A percentile compares a stretch with the other conserved stretches of the same genome.
phyloP scores from a whole-genome alignment of 2,329 filamentous ascomycete genomes.

The Coniella lustricola region DNA sequence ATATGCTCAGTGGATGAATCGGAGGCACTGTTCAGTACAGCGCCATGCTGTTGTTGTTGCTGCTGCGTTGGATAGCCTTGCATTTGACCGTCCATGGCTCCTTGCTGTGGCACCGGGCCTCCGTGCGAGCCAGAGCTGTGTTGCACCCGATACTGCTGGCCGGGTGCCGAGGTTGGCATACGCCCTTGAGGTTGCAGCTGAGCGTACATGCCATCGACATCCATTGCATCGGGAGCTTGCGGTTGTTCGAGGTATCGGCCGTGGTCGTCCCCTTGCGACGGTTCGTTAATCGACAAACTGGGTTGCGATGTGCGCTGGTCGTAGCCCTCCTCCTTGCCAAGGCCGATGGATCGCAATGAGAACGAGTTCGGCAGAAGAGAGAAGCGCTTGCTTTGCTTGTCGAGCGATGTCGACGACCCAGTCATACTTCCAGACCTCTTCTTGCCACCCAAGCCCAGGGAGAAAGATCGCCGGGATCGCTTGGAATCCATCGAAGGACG shows the following conservation, averaged over 20 bases:
- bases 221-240: slow-evolving; percentile 22
- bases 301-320: slow-evolving; percentile 43
- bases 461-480: slow-evolving; percentile 61
- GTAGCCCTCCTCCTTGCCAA: slow-evolving; percentile 47
- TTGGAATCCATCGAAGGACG: slow-evolving; percentile 65
- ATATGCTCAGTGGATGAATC: slow-evolving; percentile 46
- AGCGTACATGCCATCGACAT: slow-evolving; percentile 26
- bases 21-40: slow-evolving; percentile 43
- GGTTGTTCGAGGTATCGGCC: slow-evolving; percentile 28
- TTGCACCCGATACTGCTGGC: slow-evolving; percentile 33
- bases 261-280: slow-evolving; percentile 31
- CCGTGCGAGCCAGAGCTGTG: slow-evolving; percentile 34
- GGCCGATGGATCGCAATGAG: slow-evolving; percentile 57
- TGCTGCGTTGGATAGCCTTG: slow-evolving; percentile 27
- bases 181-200: slow-evolving; percentile 24
- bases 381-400: slow-evolving; percentile 58
- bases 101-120: slow-evolving; percentile 21
- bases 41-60: slow-evolving; percentile 38
- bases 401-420: slow-evolving; percentile 48
- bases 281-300: slow-evolving; percentile 46
- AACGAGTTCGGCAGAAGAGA: slow-evolving; percentile 61
- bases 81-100: not conserved
- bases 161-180: slow-evolving; percentile 25
- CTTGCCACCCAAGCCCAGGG: slow-evolving; percentile 59
- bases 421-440: slow-evolving; percentile 62